Conservation (phyloP, 176 grass and related monocot genomes). For the Aegilops speltoides region DNA sequence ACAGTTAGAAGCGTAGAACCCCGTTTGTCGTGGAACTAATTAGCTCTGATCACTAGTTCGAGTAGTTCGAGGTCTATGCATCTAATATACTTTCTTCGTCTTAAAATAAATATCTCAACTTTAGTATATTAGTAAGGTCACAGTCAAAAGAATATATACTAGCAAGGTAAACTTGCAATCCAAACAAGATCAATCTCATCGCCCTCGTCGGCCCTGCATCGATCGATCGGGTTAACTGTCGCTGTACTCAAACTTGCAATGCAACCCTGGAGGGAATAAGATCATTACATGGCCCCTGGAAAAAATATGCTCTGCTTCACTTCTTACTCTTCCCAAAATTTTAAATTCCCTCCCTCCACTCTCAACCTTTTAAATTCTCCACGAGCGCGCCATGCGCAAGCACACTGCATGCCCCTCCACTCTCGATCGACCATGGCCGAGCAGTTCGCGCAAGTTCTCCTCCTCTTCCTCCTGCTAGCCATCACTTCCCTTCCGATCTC, state of each 20-base stretch:
- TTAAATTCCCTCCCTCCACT: neutral
- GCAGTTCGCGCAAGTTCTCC: neutral
- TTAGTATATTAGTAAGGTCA: too few relatives aligned
- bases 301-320: constrained; percentile 20
- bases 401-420: neutral
- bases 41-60: too few relatives aligned
- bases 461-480: constrained; percentile 32
- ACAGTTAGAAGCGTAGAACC: too few relatives aligned
- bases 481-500: neutral
- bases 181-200: constrained; percentile 12
- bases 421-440: constrained; percentile 34
- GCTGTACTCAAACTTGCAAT: constrained; percentile 30
- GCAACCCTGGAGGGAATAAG: constrained; percentile 13
- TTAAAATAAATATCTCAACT: too few relatives aligned
- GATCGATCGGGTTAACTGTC: neutral
- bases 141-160: too few relatives aligned
- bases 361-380: constrained; percentile 22
- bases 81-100: too few relatives aligned
- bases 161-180: constrained; percentile 34
- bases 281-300: constrained; percentile 8
- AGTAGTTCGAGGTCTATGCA: too few relatives aligned
- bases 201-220: neutral
- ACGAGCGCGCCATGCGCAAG: constrained; percentile 33
- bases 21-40: too few relatives aligned
- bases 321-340: constrained; percentile 29